phyloP scores from a whole-genome alignment of 2,329 filamentous ascomycete species.

The Pseudogymnoascus sp. region DNA sequence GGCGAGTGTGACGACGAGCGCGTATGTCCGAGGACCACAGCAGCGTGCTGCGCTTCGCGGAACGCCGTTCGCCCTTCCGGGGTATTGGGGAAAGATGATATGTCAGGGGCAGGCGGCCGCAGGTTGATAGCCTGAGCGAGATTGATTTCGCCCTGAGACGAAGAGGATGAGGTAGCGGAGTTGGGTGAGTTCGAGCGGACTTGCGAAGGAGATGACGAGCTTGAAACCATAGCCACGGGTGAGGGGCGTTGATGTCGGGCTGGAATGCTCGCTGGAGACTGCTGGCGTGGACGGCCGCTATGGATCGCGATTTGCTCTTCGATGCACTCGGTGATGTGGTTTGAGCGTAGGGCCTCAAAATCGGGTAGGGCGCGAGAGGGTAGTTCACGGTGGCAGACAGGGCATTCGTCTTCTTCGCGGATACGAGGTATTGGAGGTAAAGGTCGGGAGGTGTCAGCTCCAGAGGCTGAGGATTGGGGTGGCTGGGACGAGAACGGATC shows the following conservation, averaged over 20 bases:
- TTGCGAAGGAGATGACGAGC: neutral
- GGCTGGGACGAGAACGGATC: conserved; percentile 7
- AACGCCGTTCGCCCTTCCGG: conserved; percentile 17
- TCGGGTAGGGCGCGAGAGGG: conserved; percentile 50
- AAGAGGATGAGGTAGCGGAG: conserved; percentile 11
- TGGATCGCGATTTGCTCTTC: conserved; percentile 13
- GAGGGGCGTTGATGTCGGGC: conserved; percentile 15
- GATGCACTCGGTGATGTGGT: conserved; percentile 54
- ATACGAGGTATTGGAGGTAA: conserved; percentile 34
- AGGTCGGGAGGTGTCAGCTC: conserved; percentile 9
- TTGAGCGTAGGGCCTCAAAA: conserved; percentile 47
- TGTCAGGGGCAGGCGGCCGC: neutral
- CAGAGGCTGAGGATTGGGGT: neutral
- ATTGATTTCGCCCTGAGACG: conserved; percentile 10
- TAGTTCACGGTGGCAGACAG: conserved; percentile 66
- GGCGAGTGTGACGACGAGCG: conserved; percentile 8
- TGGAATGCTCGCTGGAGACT: conserved; percentile 12
- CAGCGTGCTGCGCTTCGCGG: conserved; percentile 20
- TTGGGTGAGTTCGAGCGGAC: conserved; percentile 12
- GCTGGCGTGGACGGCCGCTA: conserved; percentile 7
- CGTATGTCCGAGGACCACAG: conserved; percentile 13
- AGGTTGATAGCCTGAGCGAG: neutral
- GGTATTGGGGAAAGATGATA: conserved; percentile 14
- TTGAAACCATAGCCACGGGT: conserved; percentile 15
- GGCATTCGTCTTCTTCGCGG: conserved; percentile 71